Evolutionary conservation across 768 basidiomycete genomes (phyloP).

Genomic region (Tubosaeta sp.): DNA sequence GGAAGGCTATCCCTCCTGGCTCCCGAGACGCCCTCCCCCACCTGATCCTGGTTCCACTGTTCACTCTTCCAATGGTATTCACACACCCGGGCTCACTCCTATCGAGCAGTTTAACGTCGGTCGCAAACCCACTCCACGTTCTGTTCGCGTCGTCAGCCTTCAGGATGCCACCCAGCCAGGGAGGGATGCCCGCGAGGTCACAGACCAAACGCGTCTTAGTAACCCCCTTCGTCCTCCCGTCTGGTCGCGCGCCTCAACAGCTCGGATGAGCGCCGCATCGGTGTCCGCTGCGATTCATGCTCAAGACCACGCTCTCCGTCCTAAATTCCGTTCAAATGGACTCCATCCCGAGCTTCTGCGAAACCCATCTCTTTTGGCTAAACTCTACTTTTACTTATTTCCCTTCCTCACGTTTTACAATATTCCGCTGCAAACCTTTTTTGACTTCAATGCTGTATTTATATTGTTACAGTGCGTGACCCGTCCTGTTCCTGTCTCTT

Average conservation of each 20-base stretch:
- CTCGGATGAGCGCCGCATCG: conserved; percentile 40
- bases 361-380: conserved; percentile 51
- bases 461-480: conserved; percentile 74
- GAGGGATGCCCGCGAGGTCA: conserved; percentile 44
- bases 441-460: conserved; percentile 87
- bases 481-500: neutral
- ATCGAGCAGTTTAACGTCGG: conserved; percentile 41
- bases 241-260: conserved; percentile 56
- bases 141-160: conserved; percentile 75
- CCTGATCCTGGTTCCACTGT: conserved; percentile 72
- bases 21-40: conserved; percentile 71
- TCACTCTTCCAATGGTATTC: conserved; percentile 49
- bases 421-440: conserved; percentile 72
- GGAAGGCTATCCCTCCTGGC: conserved; percentile 82
- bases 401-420: conserved; percentile 71
- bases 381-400: conserved; percentile 62
- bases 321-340: conserved; percentile 62
- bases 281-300: conserved; percentile 36
- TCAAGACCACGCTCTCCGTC: conserved; percentile 41
- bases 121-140: conserved; percentile 75
- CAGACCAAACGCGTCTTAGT: conserved; percentile 45
- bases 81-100: conserved; percentile 31
- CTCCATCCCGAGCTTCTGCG: conserved; percentile 67
- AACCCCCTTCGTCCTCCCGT: conserved; percentile 43
- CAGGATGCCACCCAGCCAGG: conserved; percentile 44